A percentile compares a stretch with the other conserved stretches of the same genome.
These are phyloP conservation scores for Olyra latifolia DNA, from an alignment of 176 grass and related monocot genomes.

Conservation along the genomic window DNA sequence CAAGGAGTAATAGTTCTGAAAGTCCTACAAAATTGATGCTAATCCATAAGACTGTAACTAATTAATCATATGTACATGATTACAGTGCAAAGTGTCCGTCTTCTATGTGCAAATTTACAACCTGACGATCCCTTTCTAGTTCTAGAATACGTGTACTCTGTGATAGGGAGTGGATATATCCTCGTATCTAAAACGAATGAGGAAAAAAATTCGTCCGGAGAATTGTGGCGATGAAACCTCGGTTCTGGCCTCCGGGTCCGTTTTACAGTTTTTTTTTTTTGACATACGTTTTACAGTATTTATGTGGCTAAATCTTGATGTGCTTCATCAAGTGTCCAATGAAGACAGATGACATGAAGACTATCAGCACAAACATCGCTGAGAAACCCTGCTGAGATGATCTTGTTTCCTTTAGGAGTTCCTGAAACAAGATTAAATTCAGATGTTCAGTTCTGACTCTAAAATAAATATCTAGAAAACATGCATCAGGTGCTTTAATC, in stretches of 20 bases:
- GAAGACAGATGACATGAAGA: constrained; percentile 63
- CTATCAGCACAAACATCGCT: constrained; percentile 49
- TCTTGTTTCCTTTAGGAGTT: constrained; percentile 36
- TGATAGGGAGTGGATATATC: background rate
- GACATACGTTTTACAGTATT: background rate
- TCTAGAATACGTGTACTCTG: background rate
- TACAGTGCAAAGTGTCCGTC: background rate
- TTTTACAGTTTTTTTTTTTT: background rate
- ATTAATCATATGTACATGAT: constrained; percentile 9
- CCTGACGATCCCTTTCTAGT: background rate
- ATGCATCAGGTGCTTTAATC: background rate
- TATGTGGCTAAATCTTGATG: constrained; percentile 32
- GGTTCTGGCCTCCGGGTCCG: background rate
- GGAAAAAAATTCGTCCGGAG: background rate
- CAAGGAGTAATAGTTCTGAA: background rate
- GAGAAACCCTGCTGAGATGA: constrained; percentile 55
- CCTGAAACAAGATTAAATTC: constrained; percentile 37
- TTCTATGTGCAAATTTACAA: constrained; percentile 5
- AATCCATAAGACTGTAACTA: background rate
- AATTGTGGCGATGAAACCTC: background rate
- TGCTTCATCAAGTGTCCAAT: constrained; percentile 66
- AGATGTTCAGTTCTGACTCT: background rate
- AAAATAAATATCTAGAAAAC: background rate
- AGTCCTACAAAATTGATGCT: background rate
- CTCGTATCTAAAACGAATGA: background rate